phyloP scores from a whole-genome alignment of 2,329 filamentous ascomycete genomes.

The Colletotrichum nymphaeae region DNA sequence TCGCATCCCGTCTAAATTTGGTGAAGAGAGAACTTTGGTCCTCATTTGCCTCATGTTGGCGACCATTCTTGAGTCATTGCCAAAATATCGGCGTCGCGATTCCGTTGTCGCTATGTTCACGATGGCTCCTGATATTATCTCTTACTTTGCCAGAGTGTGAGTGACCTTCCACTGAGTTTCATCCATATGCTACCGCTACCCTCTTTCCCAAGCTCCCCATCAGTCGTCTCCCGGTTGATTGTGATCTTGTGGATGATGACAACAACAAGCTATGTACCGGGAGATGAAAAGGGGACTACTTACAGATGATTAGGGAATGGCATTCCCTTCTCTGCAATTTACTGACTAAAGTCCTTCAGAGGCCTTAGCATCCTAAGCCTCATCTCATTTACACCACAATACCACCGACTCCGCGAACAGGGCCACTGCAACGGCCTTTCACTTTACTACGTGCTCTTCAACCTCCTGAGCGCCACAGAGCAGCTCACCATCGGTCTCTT shows the following conservation, averaged over 20 bases:
- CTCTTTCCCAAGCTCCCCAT: too few species aligned
- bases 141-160: conserved; percentile 12
- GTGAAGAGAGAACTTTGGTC: not conserved
- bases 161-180: not conserved
- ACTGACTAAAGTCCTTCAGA: not conserved
- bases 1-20: not conserved
- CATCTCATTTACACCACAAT: conserved; percentile 13
- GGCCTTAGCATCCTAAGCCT: not conserved
- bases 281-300: too few species aligned
- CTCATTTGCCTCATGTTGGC: not conserved
- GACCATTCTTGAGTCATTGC: not conserved
- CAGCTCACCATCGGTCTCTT: conserved; percentile 11
- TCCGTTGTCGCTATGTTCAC: not conserved
- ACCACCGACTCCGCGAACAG: conserved; percentile 15
- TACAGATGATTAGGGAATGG: not conserved
- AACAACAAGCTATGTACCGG: too few species aligned
- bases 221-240: too few species aligned
- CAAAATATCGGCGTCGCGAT: not conserved
- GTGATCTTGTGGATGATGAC: too few species aligned
- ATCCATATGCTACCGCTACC: not conserved
- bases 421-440: conserved; percentile 13
- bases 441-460: conserved; percentile 8
- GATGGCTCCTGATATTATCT: conserved; percentile 16
- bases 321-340: not conserved
- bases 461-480: conserved; percentile 17